phyloP scores from a whole-genome alignment of 2,329 filamentous ascomycete genomes.

The Parafenestella ontariensis region DNA sequence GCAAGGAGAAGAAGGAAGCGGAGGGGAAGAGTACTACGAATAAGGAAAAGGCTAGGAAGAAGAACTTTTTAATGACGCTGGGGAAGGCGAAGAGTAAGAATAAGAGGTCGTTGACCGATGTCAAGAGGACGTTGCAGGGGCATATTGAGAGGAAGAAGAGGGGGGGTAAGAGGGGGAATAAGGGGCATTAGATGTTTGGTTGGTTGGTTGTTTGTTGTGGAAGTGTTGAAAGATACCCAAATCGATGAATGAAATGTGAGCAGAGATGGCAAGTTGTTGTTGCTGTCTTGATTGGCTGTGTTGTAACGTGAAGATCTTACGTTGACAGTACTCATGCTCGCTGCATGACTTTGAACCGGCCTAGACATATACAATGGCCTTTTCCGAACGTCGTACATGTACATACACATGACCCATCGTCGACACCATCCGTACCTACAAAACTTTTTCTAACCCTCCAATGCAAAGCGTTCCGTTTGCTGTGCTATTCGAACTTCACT shows the following conservation, averaged over 20 bases:
- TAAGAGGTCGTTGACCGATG: slow-evolving; percentile 90
- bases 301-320: not conserved
- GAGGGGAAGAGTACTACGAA: slow-evolving; percentile 97
- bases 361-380: not conserved
- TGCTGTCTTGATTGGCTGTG: not conserved
- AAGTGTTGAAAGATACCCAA: slow-evolving; percentile 10
- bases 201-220: not conserved
- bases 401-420: not conserved
- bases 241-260: not conserved
- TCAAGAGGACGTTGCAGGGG: slow-evolving; percentile 77
- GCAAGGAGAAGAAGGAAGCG: slow-evolving; percentile 84
- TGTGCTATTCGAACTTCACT: too few species aligned
- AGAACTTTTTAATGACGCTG: slow-evolving; percentile 99
- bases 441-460: not conserved
- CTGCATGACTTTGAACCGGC: not conserved
- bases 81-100: slow-evolving; percentile 96
- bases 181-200: slow-evolving; percentile 25
- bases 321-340: not conserved
- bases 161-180: slow-evolving; percentile 82
- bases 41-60: slow-evolving; percentile 93
- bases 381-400: not conserved
- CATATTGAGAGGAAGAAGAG: slow-evolving; percentile 85
- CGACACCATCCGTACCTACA: not conserved
- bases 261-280: not conserved
- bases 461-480: not conserved